Evolutionary conservation across 2,329 filamentous ascomycete genomes (phyloP).

Genomic region (Xylariaceae sp.): DNA sequence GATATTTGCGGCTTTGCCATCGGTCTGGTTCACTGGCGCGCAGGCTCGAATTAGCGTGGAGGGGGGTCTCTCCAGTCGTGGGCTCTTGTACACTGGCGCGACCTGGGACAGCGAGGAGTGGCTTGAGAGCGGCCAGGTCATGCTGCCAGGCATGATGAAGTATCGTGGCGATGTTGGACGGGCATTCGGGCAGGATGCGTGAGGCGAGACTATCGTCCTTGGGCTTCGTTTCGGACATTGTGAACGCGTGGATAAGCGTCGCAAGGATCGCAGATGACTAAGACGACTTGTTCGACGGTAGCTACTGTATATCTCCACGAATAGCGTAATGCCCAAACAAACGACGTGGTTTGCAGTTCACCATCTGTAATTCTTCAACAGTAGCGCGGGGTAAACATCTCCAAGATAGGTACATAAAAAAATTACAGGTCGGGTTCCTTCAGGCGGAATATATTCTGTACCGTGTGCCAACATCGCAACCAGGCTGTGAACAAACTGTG

Average conservation of each 20-base stretch:
- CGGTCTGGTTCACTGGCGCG: conserved; percentile 35
- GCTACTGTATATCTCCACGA: too few relatives aligned
- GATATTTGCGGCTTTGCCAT: conserved; percentile 31
- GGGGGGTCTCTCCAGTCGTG: conserved; percentile 77
- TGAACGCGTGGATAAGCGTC: not conserved
- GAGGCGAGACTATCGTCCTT: conserved; percentile 45
- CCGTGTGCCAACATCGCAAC: too few relatives aligned
- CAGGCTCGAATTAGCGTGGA: conserved; percentile 84
- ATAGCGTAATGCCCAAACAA: too few relatives aligned
- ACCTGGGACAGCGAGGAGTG: conserved; percentile 60
- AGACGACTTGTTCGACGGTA: too few relatives aligned
- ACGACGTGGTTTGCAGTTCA: too few relatives aligned
- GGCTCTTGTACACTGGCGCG: conserved; percentile 75
- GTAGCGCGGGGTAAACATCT: too few relatives aligned
- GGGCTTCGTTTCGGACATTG: not conserved
- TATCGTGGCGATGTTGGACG: conserved; percentile 45
- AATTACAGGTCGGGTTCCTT: not conserved
- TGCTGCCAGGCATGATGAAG: conserved; percentile 53
- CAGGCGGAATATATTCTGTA: too few relatives aligned
- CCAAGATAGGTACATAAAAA: too few relatives aligned
- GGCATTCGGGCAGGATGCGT: conserved; percentile 51
- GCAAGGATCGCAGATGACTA: too few relatives aligned
- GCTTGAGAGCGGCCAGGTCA: conserved; percentile 62
- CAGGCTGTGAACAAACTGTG: too few relatives aligned
- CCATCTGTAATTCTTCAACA: too few relatives aligned